Conservation (phyloP, 768 basidiomycete species). For the Leccinum variicolor region DNA sequence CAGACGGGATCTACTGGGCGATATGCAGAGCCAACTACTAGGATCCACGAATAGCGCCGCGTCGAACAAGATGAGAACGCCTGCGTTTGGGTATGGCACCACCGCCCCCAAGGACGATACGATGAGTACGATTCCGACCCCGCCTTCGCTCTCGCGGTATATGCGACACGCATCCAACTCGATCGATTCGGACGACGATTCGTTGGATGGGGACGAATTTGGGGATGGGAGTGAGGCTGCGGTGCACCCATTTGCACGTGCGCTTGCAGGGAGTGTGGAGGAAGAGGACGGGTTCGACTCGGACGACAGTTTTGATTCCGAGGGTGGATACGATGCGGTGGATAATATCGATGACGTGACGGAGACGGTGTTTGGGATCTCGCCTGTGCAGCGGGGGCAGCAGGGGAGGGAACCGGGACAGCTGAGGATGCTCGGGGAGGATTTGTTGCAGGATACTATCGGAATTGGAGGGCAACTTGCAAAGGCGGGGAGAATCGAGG, state of each 20-base stretch:
- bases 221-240: conserved; percentile 38
- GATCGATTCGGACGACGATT: conserved; percentile 54
- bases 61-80: conserved; percentile 24
- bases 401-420: conserved; percentile 26
- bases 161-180: conserved; percentile 51
- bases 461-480: conserved; percentile 55
- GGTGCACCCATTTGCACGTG: conserved; percentile 59
- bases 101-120: conserved; percentile 45
- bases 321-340: conserved; percentile 29
- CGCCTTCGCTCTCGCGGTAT: conserved; percentile 72
- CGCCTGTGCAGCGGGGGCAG: conserved; percentile 45
- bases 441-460: conserved; percentile 60
- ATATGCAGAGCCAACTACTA: conserved; percentile 39
- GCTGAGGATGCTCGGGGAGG: conserved; percentile 59
- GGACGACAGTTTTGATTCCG: conserved; percentile 52
- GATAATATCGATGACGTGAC: conserved; percentile 10
- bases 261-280: conserved; percentile 25
- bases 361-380: conserved; percentile 72
- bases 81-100: conserved; percentile 27
- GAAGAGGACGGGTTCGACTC: conserved; percentile 39
- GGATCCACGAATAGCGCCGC: conserved; percentile 12
- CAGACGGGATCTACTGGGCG: conserved; percentile 57
- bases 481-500: conserved; percentile 48
- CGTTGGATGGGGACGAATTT: conserved; percentile 42
- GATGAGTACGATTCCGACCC: conserved; percentile 65